Conservation (phyloP, 345 rosid genomes). For the Pseudoturritis turrita region DNA sequence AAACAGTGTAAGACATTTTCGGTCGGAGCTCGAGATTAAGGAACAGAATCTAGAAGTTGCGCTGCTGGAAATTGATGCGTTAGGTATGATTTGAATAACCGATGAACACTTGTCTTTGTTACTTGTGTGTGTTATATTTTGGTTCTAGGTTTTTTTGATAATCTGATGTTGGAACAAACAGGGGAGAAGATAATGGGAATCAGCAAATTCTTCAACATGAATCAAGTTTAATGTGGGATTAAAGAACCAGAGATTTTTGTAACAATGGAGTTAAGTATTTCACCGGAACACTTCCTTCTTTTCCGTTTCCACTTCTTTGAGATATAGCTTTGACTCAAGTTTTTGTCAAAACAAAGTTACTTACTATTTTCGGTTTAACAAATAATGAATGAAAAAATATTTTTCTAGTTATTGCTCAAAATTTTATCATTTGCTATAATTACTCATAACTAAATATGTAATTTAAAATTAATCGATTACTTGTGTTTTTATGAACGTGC, state of each 20-base stretch:
- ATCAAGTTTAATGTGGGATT: not conserved
- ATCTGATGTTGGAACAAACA: not conserved
- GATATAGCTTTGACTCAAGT: not conserved
- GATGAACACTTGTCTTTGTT: not conserved
- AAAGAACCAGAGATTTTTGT: too few species aligned
- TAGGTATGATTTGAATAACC: constrained; percentile 17
- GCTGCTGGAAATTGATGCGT: constrained; percentile 11
- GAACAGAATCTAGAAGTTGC: constrained; percentile 10
- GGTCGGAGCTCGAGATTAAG: constrained; percentile 5
- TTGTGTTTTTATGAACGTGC: not conserved
- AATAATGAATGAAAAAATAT: not conserved
- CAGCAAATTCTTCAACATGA: constrained; percentile 17
- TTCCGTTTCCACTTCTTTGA: too few species aligned
- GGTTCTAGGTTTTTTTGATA: not conserved
- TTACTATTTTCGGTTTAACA: not conserved
- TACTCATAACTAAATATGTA: too few species aligned
- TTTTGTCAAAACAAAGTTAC: not conserved
- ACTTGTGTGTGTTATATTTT: too few species aligned
- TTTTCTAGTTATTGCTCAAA: not conserved
- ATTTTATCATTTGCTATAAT: not conserved
- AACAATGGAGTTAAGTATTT: not conserved
- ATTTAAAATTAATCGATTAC: not conserved
- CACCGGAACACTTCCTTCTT: too few species aligned
- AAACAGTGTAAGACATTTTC: not conserved
- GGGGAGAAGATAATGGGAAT: constrained; percentile 15